These are phyloP conservation scores for Suillus americanus DNA, from an alignment of 768 basidiomycete genomes.

Conservation along the genomic window DNA sequence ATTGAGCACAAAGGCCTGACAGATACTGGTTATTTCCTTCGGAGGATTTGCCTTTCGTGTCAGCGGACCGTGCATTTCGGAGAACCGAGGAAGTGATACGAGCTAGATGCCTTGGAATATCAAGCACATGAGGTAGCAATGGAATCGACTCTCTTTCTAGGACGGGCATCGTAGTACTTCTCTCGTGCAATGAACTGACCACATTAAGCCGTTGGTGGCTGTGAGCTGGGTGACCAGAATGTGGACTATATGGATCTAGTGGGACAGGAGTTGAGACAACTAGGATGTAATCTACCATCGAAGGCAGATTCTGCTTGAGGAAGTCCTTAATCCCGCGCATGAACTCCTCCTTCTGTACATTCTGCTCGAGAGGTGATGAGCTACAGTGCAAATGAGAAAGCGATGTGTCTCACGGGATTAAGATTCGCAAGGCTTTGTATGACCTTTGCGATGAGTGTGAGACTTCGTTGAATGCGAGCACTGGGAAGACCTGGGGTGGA, in stretches of 20 bases:
- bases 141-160: constrained; percentile 73
- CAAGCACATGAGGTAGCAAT: constrained; percentile 69
- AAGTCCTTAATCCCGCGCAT: constrained; percentile 80
- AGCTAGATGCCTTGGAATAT: constrained; percentile 77
- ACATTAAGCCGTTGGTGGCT: constrained; percentile 54
- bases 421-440: constrained; percentile 88
- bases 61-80: constrained; percentile 52
- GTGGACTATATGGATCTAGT: constrained; percentile 21
- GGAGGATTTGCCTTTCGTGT: constrained; percentile 33
- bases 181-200: constrained; percentile 56
- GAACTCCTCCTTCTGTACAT: constrained; percentile 73
- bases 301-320: constrained; percentile 56
- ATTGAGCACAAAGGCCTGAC: constrained; percentile 57
- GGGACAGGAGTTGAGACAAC: constrained; percentile 61
- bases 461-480: constrained; percentile 67
- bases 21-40: constrained; percentile 42
- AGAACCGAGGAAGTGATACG: constrained; percentile 75
- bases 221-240: constrained; percentile 30
- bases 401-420: constrained; percentile 53
- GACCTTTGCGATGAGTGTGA: constrained; percentile 86
- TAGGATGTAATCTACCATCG: constrained; percentile 79
- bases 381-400: constrained; percentile 8
- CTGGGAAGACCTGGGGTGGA: constrained; percentile 60
- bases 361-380: constrained; percentile 34
- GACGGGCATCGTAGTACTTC: constrained; percentile 52